Evolutionary conservation across 257 asterid species (phyloP).

Genomic region (Nicotiana undulata): DNA sequence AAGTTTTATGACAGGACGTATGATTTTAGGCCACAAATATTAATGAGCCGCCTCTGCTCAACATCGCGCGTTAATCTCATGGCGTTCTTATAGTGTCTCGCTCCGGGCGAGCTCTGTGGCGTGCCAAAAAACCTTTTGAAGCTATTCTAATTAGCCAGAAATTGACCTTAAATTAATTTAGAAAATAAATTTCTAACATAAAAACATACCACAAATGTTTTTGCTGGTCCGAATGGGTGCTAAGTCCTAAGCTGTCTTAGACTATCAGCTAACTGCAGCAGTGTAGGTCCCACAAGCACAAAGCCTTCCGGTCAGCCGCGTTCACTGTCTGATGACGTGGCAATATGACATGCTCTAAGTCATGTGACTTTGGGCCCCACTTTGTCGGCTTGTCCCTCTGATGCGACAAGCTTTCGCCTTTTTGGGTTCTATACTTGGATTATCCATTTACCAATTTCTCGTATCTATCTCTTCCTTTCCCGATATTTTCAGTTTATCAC

Average conservation of each 20-base stretch:
- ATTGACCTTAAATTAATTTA: too few relatives aligned
- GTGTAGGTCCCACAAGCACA: conserved; percentile 1
- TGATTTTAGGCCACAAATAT: too few relatives aligned
- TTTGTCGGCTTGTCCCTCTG: conserved; percentile 27
- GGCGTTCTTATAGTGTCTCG: too few relatives aligned
- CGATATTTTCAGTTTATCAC: neutral
- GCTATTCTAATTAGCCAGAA: neutral
- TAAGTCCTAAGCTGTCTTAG: conserved; percentile 11
- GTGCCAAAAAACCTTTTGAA: too few relatives aligned
- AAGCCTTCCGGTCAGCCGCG: conserved; percentile 7
- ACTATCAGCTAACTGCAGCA: neutral
- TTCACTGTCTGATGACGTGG: conserved; percentile 17
- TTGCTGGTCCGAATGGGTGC: neutral
- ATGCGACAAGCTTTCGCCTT: conserved; percentile 19
- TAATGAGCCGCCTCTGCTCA: too few relatives aligned
- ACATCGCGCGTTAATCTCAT: fast-evolving
- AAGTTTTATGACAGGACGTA: too few relatives aligned
- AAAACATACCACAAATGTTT: neutral
- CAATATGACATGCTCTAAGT: neutral
- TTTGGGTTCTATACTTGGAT: neutral
- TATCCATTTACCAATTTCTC: neutral
- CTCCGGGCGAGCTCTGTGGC: too few relatives aligned
- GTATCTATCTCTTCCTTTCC: neutral
- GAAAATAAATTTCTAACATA: neutral
- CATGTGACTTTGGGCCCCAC: conserved; percentile 24